Conservation (phyloP, 345 rosid genomes). For the Lumnitzera racemosa region DNA sequence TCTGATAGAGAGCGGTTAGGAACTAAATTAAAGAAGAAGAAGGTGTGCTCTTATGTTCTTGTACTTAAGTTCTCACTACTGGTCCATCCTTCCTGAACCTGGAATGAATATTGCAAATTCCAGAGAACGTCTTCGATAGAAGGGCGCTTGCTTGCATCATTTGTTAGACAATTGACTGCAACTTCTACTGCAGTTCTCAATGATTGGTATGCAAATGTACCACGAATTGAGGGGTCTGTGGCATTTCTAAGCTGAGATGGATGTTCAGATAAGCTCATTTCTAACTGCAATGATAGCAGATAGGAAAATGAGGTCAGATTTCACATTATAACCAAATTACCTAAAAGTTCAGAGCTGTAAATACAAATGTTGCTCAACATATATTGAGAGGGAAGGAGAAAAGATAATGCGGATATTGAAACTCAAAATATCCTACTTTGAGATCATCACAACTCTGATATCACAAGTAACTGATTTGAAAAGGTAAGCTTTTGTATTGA, state of each 20-base stretch:
- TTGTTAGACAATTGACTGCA: conserved; percentile 60
- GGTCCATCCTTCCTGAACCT: conserved; percentile 88
- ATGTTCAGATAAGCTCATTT: conserved; percentile 47
- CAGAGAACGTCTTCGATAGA: conserved; percentile 88
- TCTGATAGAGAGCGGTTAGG: not conserved
- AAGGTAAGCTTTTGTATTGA: too few species aligned
- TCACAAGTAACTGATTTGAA: too few species aligned
- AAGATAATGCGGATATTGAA: too few species aligned
- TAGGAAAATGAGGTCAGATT: not conserved
- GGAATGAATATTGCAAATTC: conserved; percentile 87
- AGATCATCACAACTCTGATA: too few species aligned
- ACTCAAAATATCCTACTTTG: too few species aligned
- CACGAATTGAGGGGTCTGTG: conserved; percentile 53
- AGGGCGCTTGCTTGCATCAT: conserved; percentile 54
- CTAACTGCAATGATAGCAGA: conserved; percentile 31
- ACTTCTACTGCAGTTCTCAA: conserved; percentile 64
- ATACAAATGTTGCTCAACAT: too few species aligned
- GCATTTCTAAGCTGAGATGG: conserved; percentile 37
- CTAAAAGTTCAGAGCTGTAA: too few species aligned
- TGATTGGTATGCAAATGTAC: conserved; percentile 74
- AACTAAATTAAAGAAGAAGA: not conserved
- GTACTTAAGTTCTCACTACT: conserved; percentile 69
- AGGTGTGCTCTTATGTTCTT: not conserved
- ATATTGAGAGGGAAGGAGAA: too few species aligned
- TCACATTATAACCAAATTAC: not conserved